Conservation (phyloP, 768 basidiomycete species). For the Suillus discolor region DNA sequence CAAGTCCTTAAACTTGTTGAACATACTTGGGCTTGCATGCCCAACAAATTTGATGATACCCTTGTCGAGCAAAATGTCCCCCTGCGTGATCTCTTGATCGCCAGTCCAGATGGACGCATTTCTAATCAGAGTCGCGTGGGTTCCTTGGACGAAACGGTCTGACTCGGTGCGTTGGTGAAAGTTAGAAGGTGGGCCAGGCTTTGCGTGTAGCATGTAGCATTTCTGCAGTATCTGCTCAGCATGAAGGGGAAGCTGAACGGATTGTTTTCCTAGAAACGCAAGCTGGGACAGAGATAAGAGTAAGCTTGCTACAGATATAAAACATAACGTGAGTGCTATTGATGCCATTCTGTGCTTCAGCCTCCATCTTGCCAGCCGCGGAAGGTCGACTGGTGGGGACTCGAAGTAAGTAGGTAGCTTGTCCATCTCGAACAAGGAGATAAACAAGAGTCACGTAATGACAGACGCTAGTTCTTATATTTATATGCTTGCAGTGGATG, state of each 20-base stretch:
- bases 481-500: neutral
- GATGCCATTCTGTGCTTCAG: conserved; percentile 10
- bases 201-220: conserved; percentile 37
- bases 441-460: neutral
- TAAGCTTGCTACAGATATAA: conserved; percentile 18
- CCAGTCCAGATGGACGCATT: conserved; percentile 62
- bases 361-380: conserved; percentile 13
- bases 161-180: conserved; percentile 37
- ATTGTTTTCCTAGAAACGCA: conserved; percentile 10
- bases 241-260: conserved; percentile 30
- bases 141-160: conserved; percentile 41
- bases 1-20: conserved; percentile 43
- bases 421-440: conserved; percentile 22
- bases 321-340: conserved; percentile 21
- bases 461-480: neutral
- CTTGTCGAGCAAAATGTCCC: conserved; percentile 43
- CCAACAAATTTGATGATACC: conserved; percentile 39
- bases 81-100: conserved; percentile 35
- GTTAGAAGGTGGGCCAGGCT: conserved; percentile 39
- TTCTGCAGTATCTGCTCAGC: conserved; percentile 32
- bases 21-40: conserved; percentile 43
- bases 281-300: conserved; percentile 22
- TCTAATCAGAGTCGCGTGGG: conserved; percentile 39
- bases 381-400: conserved; percentile 14
- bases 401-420: conserved; percentile 26